Evolutionary conservation across 345 rosid genomes (phyloP).

Genomic region (Turnera subulata): DNA sequence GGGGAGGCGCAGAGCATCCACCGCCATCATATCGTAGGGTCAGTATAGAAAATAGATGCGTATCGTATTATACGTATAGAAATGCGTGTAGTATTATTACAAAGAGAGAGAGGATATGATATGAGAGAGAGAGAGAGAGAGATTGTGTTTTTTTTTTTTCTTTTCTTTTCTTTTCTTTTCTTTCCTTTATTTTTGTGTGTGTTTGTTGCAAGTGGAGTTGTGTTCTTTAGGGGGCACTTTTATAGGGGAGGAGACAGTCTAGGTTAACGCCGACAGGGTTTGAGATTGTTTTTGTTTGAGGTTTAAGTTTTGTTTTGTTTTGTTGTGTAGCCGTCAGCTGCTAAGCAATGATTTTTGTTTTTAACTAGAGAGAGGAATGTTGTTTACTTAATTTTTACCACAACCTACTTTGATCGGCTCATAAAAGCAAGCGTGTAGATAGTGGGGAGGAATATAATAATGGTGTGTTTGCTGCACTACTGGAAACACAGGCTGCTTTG

Average conservation of each 20-base stretch:
- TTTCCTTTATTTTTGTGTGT: no score
- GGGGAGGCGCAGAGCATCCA: background rate
- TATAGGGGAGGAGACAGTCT: constrained; percentile 2
- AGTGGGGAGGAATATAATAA: background rate
- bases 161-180: no score
- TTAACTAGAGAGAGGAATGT: background rate
- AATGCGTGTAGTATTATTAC: background rate
- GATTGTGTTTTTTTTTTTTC: no score
- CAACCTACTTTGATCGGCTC: background rate
- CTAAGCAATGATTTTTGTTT: no score
- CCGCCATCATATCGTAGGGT: background rate
- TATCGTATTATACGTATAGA: background rate
- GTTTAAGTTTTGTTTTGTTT: background rate
- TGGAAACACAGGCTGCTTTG: no score
- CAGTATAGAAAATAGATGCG: background rate
- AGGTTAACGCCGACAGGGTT: background rate
- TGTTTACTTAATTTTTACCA: background rate
- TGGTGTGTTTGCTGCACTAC: no score
- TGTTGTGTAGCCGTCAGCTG: no score
- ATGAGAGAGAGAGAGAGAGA: no score
- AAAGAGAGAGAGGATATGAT: background rate
- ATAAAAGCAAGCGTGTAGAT: background rate
- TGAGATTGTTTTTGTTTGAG: background rate
- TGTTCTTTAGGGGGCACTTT: background rate
- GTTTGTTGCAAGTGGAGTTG: no score